Evolutionary conservation across 208 protist genomes (phyloP).

Genomic region (Leishmania amazonensis): DNA sequence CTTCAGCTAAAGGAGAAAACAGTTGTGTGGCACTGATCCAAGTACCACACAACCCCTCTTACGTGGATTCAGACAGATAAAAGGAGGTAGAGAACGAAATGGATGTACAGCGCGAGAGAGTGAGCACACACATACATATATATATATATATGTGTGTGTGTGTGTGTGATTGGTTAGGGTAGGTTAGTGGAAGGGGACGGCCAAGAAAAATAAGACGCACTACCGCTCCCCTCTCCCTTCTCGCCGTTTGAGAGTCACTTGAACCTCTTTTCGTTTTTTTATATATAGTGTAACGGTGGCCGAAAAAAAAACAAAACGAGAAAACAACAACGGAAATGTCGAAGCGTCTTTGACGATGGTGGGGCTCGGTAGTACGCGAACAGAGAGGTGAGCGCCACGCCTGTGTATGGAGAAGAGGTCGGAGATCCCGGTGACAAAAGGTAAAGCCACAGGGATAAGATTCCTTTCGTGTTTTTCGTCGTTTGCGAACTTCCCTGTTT

Average conservation of each 20-base stretch:
- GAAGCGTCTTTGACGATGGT: neutral
- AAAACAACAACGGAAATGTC: neutral
- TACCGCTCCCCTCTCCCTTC: neutral
- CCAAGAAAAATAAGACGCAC: neutral
- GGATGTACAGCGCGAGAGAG: neutral
- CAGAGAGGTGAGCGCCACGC: neutral
- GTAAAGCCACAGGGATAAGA: neutral
- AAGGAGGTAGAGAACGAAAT: neutral
- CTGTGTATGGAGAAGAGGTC: neutral
- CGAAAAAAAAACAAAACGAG: neutral
- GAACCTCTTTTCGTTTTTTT: neutral
- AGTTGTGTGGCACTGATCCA: neutral
- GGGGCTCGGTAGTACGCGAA: neutral
- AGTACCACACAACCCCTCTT: neutral
- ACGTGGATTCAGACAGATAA: neutral
- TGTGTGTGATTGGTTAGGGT: neutral
- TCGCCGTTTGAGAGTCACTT: neutral
- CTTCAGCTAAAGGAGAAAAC: neutral
- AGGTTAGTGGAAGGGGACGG: neutral
- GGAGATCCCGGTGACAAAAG: neutral
- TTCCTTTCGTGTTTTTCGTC: too few relatives aligned
- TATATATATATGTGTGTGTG: too few relatives aligned
- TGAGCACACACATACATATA: too few relatives aligned
- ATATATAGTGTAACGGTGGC: neutral
- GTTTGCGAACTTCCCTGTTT: neutral